Percentiles rank a stretch among this genome's conserved stretches.
Conservation (phyloP, 1,139 yeast species). For the Suhomyces terraborum region DNA sequence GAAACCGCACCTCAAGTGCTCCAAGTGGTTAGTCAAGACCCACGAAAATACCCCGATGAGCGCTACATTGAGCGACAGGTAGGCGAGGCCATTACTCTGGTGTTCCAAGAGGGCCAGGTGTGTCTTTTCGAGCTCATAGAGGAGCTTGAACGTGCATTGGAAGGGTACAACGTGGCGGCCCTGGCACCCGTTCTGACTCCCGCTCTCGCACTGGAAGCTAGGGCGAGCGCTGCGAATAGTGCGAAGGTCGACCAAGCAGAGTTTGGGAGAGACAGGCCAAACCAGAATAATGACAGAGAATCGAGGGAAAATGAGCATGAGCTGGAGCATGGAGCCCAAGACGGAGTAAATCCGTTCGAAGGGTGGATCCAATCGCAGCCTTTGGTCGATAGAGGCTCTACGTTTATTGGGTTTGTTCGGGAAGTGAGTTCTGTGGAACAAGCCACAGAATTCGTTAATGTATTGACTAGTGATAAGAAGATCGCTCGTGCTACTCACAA, state of each 20-base stretch:
- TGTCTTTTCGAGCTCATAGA: conserved; percentile 77
- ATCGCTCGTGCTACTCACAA: conserved; percentile 73
- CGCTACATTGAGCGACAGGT: conserved; percentile 47
- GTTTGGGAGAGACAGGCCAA: too few species aligned
- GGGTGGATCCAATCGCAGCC: conserved; percentile 83
- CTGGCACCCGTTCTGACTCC: too few species aligned
- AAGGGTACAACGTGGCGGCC: conserved; percentile 22
- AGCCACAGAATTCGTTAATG: conserved; percentile 54
- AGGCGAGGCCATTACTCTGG: conserved; percentile 39
- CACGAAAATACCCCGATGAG: conserved; percentile 39
- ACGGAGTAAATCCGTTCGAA: conserved; percentile 44
- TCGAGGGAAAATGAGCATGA: too few species aligned
- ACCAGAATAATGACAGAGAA: conserved; percentile 1
- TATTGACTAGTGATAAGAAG: conserved; percentile 63
- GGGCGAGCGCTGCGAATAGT: too few species aligned
- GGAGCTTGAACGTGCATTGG: conserved; percentile 58
- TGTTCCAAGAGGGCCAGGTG: conserved; percentile 61
- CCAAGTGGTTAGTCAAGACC: conserved; percentile 46
- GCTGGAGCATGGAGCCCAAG: too few species aligned
- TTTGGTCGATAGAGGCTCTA: conserved; percentile 78
- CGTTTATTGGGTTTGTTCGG: conserved; percentile 77
- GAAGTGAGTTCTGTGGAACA: conserved; percentile 63
- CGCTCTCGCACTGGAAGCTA: too few species aligned
- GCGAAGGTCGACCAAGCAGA: too few species aligned
- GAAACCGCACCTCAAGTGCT: conserved; percentile 57